Evolutionary conservation across 768 basidiomycete species (phyloP).

Genomic region (Termitomyces sp.): DNA sequence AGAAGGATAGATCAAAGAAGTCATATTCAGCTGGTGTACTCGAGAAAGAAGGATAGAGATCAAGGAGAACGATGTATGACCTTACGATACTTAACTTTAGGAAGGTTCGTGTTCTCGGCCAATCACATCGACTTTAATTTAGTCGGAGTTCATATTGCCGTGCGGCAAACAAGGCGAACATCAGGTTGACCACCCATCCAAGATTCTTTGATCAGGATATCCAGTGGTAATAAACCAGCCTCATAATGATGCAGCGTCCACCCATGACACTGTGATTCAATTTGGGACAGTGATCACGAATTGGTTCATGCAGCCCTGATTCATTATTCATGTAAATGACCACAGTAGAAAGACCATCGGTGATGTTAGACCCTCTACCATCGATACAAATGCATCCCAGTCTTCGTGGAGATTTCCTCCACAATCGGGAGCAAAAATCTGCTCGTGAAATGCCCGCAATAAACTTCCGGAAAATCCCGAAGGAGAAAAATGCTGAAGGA

Average conservation of each 20-base stretch:
- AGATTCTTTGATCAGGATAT: too few species aligned
- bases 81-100: too few species aligned
- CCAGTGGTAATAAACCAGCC: too few species aligned
- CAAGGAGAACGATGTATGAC: too few species aligned
- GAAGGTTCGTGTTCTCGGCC: not conserved
- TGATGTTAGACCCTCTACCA: not conserved
- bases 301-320: not conserved
- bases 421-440: not conserved
- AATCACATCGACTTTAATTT: not conserved
- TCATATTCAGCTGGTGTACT: not conserved
- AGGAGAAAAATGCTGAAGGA: not conserved
- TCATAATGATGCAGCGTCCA: not conserved
- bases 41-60: not conserved
- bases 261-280: not conserved
- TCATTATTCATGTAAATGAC: not conserved
- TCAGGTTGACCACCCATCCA: too few species aligned
- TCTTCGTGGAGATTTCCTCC: not conserved
- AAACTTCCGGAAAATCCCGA: too few species aligned
- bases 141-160: not conserved
- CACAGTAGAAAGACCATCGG: not conserved
- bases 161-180: not conserved
- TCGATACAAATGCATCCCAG: not conserved
- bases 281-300: not conserved
- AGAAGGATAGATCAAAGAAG: conserved; percentile 1
- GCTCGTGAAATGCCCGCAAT: not conserved